Evolutionary conservation across 495 filamentous ascomycete species (phyloP), one percentile per base, ranked within the genome.

Genomic region (Thozetella sp.): DNA sequence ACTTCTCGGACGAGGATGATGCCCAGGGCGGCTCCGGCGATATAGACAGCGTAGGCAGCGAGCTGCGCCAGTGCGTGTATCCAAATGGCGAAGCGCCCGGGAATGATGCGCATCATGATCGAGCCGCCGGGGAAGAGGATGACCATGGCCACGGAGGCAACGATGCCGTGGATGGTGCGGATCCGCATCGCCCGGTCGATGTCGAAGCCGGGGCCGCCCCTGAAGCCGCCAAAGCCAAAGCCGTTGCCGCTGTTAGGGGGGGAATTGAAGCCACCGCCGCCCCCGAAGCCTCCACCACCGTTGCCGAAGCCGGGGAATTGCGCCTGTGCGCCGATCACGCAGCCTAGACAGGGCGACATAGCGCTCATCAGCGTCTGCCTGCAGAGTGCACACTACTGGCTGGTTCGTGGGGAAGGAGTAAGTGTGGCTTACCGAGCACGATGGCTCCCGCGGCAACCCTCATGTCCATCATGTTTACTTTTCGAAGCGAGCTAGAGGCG

Each of bases 21-120:
- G 1, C 90, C 90, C 26, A 90, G 43, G 0, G 74, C 86, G 6
- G 88, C 73, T 0, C 83, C 88, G 2, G 80, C 76, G 19, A 87
- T 63, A 3, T 79, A 80, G 0, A 86, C 46, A 2, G 67, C 43
- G 34, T 83, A 76, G 10, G 82, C 79, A 13, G 88, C 57, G 1
- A 83, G 22, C 70, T 93, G 90, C 4, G 79, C 57, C 0, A 68
- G 51, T 1, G 73, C 85, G 72, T 93, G 90, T 1, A 85, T 46
- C 51, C 68, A 63, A 19, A 77, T 56, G 1, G 71, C 56, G 25
- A 59, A 48, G 0, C 64, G 64, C 15, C 69, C 62, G n/a, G 77
- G 71, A 6, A 80, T 61, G 2, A 82, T 55, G 26, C 84, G 79
- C 57, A 88, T 76, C 43, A 80, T 55, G 51, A 83, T 72, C 22